Percentiles rank a stretch among this genome's conserved stretches.
These are phyloP conservation scores for Metarhizium album DNA, from an alignment of 2,329 filamentous ascomycete species.

Conservation along the genomic window DNA sequence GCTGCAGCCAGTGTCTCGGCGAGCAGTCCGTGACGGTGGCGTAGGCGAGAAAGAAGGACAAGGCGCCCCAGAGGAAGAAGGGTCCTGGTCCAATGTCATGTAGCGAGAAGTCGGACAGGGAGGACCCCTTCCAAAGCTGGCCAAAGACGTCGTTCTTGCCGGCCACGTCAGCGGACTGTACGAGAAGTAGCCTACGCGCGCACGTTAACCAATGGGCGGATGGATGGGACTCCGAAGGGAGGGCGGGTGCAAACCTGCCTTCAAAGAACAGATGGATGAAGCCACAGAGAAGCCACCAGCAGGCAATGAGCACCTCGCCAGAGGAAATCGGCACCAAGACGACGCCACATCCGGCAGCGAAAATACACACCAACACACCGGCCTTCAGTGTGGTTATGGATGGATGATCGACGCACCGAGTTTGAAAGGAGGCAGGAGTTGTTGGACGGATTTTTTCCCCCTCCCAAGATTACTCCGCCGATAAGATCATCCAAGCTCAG, in stretches of 20 bases:
- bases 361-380: slow-evolving; percentile 45
- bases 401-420: no score
- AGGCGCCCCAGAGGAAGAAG: slow-evolving; percentile 42
- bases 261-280: slow-evolving; percentile 35
- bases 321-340: slow-evolving; percentile 45
- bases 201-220: not conserved
- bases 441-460: no score
- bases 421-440: no score
- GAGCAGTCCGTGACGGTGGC: slow-evolving; percentile 32
- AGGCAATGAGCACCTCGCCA: slow-evolving; percentile 46
- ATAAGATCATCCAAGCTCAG: no score
- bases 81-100: slow-evolving; percentile 42
- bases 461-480: no score
- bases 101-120: slow-evolving; percentile 44
- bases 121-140: slow-evolving; percentile 49
- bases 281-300: slow-evolving; percentile 70
- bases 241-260: slow-evolving; percentile 14
- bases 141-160: slow-evolving; percentile 32
- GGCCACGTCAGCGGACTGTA: slow-evolving; percentile 31
- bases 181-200: slow-evolving; percentile 34
- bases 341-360: slow-evolving; percentile 42
- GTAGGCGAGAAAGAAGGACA: slow-evolving; percentile 36
- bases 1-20: slow-evolving; percentile 37
- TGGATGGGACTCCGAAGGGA: not conserved
- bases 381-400: no score